A percentile compares a stretch with the other conserved stretches of the same genome.
Conservation (phyloP, 169 alveolate genomes). For the Theileria parva region DNA sequence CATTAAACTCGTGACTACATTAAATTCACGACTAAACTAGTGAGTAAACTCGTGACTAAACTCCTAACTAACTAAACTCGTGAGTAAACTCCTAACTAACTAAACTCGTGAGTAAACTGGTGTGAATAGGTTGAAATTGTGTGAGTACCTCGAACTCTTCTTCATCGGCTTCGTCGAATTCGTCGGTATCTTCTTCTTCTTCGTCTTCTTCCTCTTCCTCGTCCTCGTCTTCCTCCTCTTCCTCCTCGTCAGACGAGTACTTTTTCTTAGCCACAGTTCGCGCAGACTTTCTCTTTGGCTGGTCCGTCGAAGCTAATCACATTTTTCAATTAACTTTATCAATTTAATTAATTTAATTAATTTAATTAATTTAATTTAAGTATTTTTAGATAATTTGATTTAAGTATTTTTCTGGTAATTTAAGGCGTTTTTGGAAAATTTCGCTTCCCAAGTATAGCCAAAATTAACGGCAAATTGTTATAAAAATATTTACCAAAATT, state of each 20-base stretch:
- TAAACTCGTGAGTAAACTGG: too few relatives aligned
- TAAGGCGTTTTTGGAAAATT: too few relatives aligned
- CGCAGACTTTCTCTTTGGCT: conserved; percentile 56
- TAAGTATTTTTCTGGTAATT: too few relatives aligned
- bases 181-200: conserved; percentile 71
- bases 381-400: too few relatives aligned
- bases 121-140: too few relatives aligned
- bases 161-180: conserved; percentile 52
- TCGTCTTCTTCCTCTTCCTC: conserved; percentile 54
- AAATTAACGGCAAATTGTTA: too few relatives aligned
- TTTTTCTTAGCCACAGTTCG: conserved; percentile 40
- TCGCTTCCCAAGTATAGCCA: too few relatives aligned
- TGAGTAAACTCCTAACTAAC: too few relatives aligned
- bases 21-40: too few relatives aligned
- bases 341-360: background rate
- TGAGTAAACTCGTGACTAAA: too few relatives aligned
- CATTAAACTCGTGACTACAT: too few relatives aligned
- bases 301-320: conserved; percentile 22
- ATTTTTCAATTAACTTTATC: background rate
- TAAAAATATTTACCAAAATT: too few relatives aligned
- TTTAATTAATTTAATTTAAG: background rate
- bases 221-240: conserved; percentile 29
- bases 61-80: background rate
- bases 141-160: conserved; percentile 63
- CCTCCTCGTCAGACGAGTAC: conserved; percentile 62